phyloP scores from a whole-genome alignment of 139 green algal species.

The Zygnema circumcarinatum region DNA sequence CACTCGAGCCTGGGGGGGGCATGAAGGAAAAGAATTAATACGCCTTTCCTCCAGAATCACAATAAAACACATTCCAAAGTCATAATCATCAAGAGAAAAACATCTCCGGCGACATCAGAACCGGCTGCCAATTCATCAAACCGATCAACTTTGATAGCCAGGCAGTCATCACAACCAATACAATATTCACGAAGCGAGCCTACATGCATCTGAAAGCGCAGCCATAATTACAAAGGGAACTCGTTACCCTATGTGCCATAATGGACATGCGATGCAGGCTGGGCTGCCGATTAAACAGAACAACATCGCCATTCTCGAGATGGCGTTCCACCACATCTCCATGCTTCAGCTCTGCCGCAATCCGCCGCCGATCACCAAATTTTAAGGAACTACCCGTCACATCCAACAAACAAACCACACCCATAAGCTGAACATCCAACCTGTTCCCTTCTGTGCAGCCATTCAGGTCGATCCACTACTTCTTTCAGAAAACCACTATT shows the following conservation, averaged over 20 bases:
- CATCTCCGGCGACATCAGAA: too few species aligned
- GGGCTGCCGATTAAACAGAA: conserved; percentile 99
- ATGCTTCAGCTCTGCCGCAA: conserved; percentile 76
- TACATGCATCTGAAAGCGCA: too few species aligned
- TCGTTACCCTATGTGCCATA: conserved; percentile 87
- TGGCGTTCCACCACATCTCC: conserved; percentile 94
- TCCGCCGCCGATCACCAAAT: conserved; percentile 85
- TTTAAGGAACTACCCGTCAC: conserved; percentile 66
- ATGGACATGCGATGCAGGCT: conserved; percentile 95
- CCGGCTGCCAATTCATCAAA: too few species aligned
- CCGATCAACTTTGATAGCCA: too few species aligned
- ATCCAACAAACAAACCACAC: conserved; percentile 1
- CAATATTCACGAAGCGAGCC: too few species aligned
- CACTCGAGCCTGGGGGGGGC: conserved; percentile 73
- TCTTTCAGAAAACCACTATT: neutral
- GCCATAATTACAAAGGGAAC: too few species aligned
- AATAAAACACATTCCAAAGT: neutral
- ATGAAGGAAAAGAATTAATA: neutral
- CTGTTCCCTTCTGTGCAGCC: neutral
- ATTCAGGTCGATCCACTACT: neutral
- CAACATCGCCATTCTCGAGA: conserved; percentile 90
- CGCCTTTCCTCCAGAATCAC: neutral
- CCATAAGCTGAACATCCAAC: neutral
- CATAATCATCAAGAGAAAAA: too few species aligned
- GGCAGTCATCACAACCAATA: too few species aligned